A percentile compares a stretch with the other conserved stretches of the same genome.
These are phyloP conservation scores for Cladosporium halotolerans DNA, from an alignment of 2,329 filamentous ascomycete genomes.

Conservation along the genomic window DNA sequence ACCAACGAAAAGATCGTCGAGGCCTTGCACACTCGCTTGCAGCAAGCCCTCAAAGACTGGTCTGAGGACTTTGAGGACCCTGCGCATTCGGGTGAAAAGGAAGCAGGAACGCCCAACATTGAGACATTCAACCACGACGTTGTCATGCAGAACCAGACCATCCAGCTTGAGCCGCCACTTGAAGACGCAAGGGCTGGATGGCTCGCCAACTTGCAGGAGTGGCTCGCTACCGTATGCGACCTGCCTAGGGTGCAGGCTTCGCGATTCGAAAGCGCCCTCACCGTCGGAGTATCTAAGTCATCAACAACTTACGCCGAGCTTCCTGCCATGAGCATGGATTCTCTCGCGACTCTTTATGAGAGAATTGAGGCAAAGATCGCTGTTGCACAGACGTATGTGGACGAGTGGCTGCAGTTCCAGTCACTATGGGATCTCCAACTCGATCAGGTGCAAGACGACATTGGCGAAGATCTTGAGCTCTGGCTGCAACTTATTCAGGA, in stretches of 20 bases:
- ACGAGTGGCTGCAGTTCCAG: conserved; percentile 98
- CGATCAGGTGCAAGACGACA: conserved; percentile 85
- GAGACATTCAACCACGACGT: conserved; percentile 79
- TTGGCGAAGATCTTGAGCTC: conserved; percentile 83
- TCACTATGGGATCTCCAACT: conserved; percentile 97
- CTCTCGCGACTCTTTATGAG: conserved; percentile 72
- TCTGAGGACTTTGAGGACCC: conserved; percentile 68
- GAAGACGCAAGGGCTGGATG: conserved; percentile 89
- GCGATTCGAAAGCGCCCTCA: conserved; percentile 81
- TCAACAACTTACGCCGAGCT: conserved; percentile 76
- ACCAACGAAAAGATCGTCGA: conserved; percentile 81
- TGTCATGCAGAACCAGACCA: conserved; percentile 95
- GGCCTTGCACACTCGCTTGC: conserved; percentile 74
- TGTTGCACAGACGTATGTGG: conserved; percentile 77
- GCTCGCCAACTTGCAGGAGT: conserved; percentile 86
- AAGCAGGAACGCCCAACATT: conserved; percentile 55
- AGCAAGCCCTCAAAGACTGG: conserved; percentile 79
- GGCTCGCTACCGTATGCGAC: conserved; percentile 89
- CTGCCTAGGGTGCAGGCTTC: conserved; percentile 91
- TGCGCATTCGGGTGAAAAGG: conserved; percentile 34
- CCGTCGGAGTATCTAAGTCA: conserved; percentile 50
- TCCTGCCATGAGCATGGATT: conserved; percentile 72
- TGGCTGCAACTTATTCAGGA: conserved; percentile 97
- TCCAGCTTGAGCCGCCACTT: conserved; percentile 89
- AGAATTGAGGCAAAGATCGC: conserved; percentile 76